Base-by-base conservation (phyloP, 768 basidiomycete genomes). In the Boletus reticulatus region DNA sequence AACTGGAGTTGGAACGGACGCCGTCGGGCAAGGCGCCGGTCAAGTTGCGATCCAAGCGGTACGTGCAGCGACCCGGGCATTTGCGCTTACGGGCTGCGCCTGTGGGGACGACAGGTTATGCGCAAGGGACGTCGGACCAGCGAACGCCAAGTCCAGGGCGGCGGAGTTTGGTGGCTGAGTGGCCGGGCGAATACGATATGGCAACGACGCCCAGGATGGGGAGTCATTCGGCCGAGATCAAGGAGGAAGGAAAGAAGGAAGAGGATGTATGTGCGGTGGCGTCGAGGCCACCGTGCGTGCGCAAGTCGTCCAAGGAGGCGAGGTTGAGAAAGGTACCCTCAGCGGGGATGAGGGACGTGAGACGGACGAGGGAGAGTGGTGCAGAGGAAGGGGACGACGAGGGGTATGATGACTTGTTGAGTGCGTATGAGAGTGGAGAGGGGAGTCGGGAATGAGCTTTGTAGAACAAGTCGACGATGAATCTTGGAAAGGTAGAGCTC, bases 391-490 rank as follows among this genome's bases (percentile, higher is more conserved):
- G 89, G 5, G 89, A 90, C 56, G 89, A 91, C 60, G 78, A 80
- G 51, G 82, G 87, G 4, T 90, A 89, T 52, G 88, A 86, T 61
- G 89, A 90, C 13, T 65, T 92, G 52, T 70, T 92, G 56, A 89
- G 86, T 66, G 89, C 89, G 19, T 92, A 92, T 63, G 89, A 91
- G 72, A 89, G 89, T 64, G 88, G 89, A 65, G 86, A 84, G 50
- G 76, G 75, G 31, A 66, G 67, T 36, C 66, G 46, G n/a, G 63
- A 67, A 48, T 72, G 64, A 64, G 48, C 31, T n/a, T 37, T 43
- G n/a, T 5, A 37, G 19, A 36, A 50, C 6, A 17, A 41, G 16
- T 16, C 10, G 4, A 19, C 9, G 38, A 42, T 29, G 29, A 50
- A 13, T 14, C 8, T 6, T 39, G 17, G 17, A 29, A 47, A 31